Evolutionary conservation across 495 filamentous ascomycete genomes (phyloP).

Genomic region (Neurospora hispaniola): DNA sequence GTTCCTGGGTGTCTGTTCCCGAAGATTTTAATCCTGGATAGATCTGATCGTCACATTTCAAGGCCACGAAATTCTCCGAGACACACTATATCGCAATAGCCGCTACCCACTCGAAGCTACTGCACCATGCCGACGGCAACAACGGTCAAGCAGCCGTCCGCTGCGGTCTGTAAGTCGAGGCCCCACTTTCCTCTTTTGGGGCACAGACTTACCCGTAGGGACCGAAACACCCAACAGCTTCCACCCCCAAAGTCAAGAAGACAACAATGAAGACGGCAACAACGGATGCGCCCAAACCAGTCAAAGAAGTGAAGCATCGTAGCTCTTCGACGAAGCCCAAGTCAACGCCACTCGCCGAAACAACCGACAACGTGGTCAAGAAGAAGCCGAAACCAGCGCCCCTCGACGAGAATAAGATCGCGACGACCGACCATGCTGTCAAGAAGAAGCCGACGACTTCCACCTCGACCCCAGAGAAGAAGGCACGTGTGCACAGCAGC

Average conservation of each 20-base stretch:
- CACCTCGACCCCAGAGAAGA: not conserved
- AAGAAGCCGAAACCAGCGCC: not conserved
- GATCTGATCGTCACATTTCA: not conserved
- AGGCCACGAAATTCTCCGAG: not conserved
- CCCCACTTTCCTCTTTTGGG: not conserved
- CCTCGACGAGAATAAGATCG: not conserved
- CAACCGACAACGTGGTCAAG: constrained; percentile 1
- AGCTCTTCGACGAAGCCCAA: not conserved
- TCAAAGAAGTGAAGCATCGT: not conserved
- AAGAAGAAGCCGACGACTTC: constrained; percentile 1
- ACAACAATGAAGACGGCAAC: not conserved
- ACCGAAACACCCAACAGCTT: not conserved
- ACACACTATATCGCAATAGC: not conserved
- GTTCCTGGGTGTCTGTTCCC: not conserved
- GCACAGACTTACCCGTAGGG: not conserved
- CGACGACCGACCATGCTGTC: not conserved
- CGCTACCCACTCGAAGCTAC: not conserved
- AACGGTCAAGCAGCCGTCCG: not conserved
- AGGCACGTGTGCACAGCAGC: not conserved
- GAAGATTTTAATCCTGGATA: not conserved
- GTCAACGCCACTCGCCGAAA: constrained; percentile 1
- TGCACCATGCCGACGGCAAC: not conserved
- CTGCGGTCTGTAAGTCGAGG: not conserved
- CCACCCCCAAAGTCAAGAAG: not conserved
- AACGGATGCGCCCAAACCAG: not conserved